Evolutionary conservation across 495 filamentous ascomycete genomes (phyloP).

Genomic region (Polyplosphaeria fusca): DNA sequence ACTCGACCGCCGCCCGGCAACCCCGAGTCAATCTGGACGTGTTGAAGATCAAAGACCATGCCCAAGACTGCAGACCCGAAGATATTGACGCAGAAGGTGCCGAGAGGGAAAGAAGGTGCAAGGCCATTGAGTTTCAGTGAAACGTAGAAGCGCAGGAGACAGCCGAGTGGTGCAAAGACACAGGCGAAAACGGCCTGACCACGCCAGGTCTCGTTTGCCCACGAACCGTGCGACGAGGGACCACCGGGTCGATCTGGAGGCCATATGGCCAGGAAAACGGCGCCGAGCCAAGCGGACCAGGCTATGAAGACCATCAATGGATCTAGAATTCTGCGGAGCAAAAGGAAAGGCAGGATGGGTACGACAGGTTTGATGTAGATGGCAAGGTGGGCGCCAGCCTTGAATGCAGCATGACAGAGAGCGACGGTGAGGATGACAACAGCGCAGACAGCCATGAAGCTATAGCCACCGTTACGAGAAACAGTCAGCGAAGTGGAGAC

Average conservation of each 20-base stretch:
- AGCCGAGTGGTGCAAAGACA: constrained; percentile 82
- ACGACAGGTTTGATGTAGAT: constrained; percentile 54
- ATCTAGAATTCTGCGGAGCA: constrained; percentile 62
- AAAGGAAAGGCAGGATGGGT: constrained; percentile 56
- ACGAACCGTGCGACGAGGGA: constrained; percentile 31
- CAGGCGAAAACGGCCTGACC: constrained; percentile 70
- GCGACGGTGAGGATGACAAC: constrained; percentile 66
- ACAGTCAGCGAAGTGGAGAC: constrained; percentile 25
- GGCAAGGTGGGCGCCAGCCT: constrained; percentile 75
- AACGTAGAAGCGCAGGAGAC: constrained; percentile 68
- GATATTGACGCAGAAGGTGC: constrained; percentile 84
- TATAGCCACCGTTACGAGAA: constrained; percentile 71
- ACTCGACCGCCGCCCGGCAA: constrained; percentile 45
- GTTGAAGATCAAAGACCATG: constrained; percentile 72
- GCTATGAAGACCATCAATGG: constrained; percentile 59
- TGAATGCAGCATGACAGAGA: constrained; percentile 64
- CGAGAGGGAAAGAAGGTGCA: constrained; percentile 72
- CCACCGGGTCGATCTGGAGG: constrained; percentile 61
- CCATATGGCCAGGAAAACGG: constrained; percentile 68
- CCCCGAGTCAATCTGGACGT: constrained; percentile 45
- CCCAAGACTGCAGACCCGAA: constrained; percentile 64
- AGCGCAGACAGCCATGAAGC: constrained; percentile 72
- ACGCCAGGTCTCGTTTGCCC: constrained; percentile 62
- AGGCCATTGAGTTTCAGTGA: constrained; percentile 65
- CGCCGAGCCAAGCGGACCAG: constrained; percentile 74